Percentiles rank a stretch among this genome's conserved stretches.
These are phyloP conservation scores for Debaryomyces sp. DNA, from an alignment of 1,139 yeast genomes.

Conservation along the genomic window DNA sequence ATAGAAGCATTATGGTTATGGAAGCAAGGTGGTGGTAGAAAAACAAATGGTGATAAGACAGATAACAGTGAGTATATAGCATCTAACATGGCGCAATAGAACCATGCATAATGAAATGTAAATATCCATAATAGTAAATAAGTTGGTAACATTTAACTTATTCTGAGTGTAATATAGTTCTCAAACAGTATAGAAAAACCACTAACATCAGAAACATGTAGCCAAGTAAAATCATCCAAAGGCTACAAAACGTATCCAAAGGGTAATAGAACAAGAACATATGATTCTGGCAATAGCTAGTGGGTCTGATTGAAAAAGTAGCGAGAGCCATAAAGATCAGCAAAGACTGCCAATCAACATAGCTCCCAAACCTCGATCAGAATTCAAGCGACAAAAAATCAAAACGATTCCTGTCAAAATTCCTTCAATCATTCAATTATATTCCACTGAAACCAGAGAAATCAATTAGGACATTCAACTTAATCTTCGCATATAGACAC, in stretches of 20 bases:
- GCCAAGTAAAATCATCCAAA: not conserved
- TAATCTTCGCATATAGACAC: conserved; percentile 55
- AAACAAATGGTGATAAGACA: not conserved
- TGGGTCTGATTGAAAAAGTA: not conserved
- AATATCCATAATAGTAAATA: conserved; percentile 11
- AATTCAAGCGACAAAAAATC: conserved; percentile 2
- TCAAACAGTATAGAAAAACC: conserved; percentile 9
- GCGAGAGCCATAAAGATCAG: not conserved
- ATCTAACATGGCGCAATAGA: not conserved
- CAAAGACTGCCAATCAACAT: conserved; percentile 6
- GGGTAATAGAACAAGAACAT: not conserved
- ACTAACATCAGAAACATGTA: conserved; percentile 4
- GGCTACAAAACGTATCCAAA: conserved; percentile 7
- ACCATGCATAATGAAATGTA: conserved; percentile 7
- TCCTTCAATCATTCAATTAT: conserved; percentile 7
- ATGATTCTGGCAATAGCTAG: not conserved
- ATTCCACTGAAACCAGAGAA: conserved; percentile 10
- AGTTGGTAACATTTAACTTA: conserved; percentile 2
- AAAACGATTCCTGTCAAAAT: not conserved
- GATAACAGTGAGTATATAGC: conserved; percentile 4
- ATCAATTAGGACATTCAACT: conserved; percentile 9
- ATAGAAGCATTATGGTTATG: conserved; percentile 94
- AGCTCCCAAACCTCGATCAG: not conserved
- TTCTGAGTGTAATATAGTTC: not conserved
- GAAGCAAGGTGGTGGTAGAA: conserved; percentile 73